These are phyloP conservation scores for Fusarium scirpi DNA, from an alignment of 2,329 filamentous ascomycete genomes.

Conservation along the genomic window DNA sequence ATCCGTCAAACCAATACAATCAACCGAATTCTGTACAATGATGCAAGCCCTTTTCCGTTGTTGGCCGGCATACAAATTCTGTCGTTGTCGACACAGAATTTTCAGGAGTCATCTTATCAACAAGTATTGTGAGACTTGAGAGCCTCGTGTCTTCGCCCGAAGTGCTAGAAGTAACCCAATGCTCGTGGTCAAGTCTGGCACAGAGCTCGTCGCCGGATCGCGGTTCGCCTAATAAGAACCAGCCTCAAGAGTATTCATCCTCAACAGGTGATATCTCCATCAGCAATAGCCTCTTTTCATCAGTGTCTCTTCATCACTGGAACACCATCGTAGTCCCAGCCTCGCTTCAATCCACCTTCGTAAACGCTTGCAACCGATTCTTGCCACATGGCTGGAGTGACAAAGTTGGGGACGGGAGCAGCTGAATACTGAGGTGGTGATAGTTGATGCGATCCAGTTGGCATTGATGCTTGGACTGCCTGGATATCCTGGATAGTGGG, in stretches of 20 bases:
- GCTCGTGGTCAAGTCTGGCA: not conserved
- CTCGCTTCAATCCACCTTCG: constrained; percentile 71
- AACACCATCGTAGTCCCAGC: constrained; percentile 67
- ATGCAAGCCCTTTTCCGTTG: constrained; percentile 17
- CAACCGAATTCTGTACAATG: constrained; percentile 14
- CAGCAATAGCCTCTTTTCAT: constrained; percentile 12
- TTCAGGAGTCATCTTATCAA: not conserved
- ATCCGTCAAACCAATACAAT: constrained; percentile 18
- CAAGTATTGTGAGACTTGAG: constrained; percentile 11
- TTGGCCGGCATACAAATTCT: constrained; percentile 2
- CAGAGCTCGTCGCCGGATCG: not conserved
- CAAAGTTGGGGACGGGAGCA: constrained; percentile 67
- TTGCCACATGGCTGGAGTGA: constrained; percentile 80
- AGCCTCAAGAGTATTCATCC: constrained; percentile 24
- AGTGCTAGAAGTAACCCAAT: constrained; percentile 2
- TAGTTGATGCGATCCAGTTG: constrained; percentile 60
- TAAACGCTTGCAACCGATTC: constrained; percentile 77
- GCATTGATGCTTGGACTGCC: constrained; percentile 59
- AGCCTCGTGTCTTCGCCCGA: constrained; percentile 1
- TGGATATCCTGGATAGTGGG: constrained; percentile 66
- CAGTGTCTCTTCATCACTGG: constrained; percentile 51
- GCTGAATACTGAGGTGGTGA: constrained; percentile 65
- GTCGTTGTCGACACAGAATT: constrained; percentile 11
- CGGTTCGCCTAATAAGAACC: constrained; percentile 14
- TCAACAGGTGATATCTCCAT: constrained; percentile 12